These are phyloP conservation scores for Penicillium nordicum DNA, from an alignment of 2,329 filamentous ascomycete genomes.

Conservation along the genomic window DNA sequence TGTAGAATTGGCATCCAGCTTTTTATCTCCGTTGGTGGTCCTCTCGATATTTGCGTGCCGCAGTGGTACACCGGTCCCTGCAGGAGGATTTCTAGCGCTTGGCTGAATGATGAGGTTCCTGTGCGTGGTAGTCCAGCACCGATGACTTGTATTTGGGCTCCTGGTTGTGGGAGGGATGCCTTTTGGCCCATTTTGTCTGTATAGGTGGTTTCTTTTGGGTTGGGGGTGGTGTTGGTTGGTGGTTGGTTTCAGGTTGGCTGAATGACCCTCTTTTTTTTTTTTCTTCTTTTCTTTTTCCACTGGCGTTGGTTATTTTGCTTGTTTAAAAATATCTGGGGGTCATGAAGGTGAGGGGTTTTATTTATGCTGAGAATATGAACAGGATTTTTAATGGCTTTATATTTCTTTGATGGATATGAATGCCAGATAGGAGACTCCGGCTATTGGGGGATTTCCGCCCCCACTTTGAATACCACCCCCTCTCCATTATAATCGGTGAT, in stretches of 20 bases:
- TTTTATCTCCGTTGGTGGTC: conserved; percentile 22
- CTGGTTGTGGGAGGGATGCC: conserved; percentile 17
- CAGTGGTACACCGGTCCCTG: conserved; percentile 51
- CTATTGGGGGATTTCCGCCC: background rate
- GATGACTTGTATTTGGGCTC: conserved; percentile 24
- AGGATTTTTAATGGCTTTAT: background rate
- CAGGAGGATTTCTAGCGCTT: conserved; percentile 48
- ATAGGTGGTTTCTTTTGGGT: background rate
- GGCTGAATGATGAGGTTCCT: conserved; percentile 50
- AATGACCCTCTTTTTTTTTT: background rate
- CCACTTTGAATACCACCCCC: background rate
- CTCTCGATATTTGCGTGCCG: conserved; percentile 39
- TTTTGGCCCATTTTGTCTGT: conserved; percentile 19
- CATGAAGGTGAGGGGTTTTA: background rate
- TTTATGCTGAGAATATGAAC: background rate
- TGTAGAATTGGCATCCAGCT: conserved; percentile 22
- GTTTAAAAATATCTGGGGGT: background rate
- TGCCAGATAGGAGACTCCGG: background rate
- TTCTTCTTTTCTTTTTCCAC: background rate
- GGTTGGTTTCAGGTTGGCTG: background rate
- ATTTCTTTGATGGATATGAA: background rate
- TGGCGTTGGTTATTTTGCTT: background rate
- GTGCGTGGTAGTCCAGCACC: conserved; percentile 42
- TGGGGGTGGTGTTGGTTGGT: background rate
- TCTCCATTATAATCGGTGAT: background rate